A percentile compares a stretch with the other conserved stretches of the same genome.
These are phyloP conservation scores for Epichloe sylvatica DNA, from an alignment of 2,329 filamentous ascomycete genomes.

Conservation along the genomic window DNA sequence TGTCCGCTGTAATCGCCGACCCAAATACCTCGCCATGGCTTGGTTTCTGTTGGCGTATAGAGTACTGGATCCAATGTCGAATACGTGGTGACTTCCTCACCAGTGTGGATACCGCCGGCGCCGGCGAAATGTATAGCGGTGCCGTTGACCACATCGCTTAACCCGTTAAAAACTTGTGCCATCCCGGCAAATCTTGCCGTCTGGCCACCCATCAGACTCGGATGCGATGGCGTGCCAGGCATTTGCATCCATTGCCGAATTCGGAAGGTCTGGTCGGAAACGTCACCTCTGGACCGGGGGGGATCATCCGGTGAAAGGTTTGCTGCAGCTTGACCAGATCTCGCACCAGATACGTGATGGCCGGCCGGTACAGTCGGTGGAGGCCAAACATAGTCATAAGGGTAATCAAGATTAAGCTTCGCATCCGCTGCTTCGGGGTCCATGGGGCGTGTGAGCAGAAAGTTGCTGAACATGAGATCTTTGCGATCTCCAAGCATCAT, in stretches of 20 bases:
- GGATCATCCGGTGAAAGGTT: slow-evolving; percentile 16
- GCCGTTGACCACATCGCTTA: background rate
- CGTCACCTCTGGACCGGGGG: slow-evolving; percentile 37
- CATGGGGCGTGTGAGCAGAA: slow-evolving; percentile 48
- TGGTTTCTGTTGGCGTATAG: slow-evolving; percentile 69
- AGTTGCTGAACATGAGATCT: slow-evolving; percentile 47
- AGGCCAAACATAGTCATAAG: slow-evolving; percentile 56
- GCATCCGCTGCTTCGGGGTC: slow-evolving; percentile 21
- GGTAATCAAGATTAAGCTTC: slow-evolving; percentile 19
- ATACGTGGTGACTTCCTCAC: slow-evolving; percentile 46
- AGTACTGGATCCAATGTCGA: slow-evolving; percentile 55
- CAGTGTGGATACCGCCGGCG: slow-evolving; percentile 32
- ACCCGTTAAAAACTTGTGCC: slow-evolving; percentile 8
- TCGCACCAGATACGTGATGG: slow-evolving; percentile 32
- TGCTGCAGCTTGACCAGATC: slow-evolving; percentile 12
- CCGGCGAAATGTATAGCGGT: no score
- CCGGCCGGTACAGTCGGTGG: slow-evolving; percentile 53
- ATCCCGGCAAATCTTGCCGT: slow-evolving; percentile 12
- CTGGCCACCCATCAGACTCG: slow-evolving; percentile 16
- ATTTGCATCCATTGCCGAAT: slow-evolving; percentile 67
- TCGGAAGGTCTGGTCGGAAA: slow-evolving; percentile 58
- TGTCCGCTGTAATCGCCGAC: slow-evolving; percentile 81
- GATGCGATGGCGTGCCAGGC: slow-evolving; percentile 19
- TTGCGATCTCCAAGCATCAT: slow-evolving; percentile 34
- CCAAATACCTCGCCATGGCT: slow-evolving; percentile 85